These are phyloP conservation scores for Crucihimalaya himalaica DNA, from an alignment of 345 rosid species.

Conservation along the genomic window DNA sequence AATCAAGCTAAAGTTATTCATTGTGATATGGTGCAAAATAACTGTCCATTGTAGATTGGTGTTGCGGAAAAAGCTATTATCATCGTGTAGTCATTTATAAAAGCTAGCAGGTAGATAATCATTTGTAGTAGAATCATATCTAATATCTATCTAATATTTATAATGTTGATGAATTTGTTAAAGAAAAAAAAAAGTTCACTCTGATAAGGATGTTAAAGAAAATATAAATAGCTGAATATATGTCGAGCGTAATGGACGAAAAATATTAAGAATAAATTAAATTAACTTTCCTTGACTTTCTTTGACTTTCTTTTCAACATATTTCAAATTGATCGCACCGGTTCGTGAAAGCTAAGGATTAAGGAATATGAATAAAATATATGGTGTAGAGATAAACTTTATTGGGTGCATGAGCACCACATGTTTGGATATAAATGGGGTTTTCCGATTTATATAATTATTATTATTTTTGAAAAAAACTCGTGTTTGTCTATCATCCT, in stretches of 20 bases:
- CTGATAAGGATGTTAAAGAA: neutral
- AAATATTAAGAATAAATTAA: neutral
- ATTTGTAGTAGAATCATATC: no score
- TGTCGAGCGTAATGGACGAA: neutral
- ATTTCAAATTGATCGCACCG: neutral
- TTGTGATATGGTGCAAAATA: no score
- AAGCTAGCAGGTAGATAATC: no score
- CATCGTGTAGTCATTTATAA: no score
- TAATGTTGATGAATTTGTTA: no score
- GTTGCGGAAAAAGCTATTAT: no score
- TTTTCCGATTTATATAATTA: neutral
- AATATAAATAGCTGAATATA: neutral
- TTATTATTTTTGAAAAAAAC: neutral
- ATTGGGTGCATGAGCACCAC: constrained; percentile 33
- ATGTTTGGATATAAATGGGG: constrained; percentile 15
- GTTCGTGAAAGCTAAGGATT: constrained; percentile 8
- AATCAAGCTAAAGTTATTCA: no score
- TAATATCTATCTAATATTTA: no score
- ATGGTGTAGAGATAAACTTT: constrained; percentile 21
- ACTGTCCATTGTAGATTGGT: no score
- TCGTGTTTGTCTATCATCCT: neutral
- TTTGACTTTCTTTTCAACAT: neutral
- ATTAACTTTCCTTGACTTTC: neutral
- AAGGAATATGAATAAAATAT: constrained; percentile 17
- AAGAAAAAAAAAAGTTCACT: neutral